Base-by-base conservation (phyloP, 2,329 filamentous ascomycete species). In the Fusarium mundagurra region DNA sequence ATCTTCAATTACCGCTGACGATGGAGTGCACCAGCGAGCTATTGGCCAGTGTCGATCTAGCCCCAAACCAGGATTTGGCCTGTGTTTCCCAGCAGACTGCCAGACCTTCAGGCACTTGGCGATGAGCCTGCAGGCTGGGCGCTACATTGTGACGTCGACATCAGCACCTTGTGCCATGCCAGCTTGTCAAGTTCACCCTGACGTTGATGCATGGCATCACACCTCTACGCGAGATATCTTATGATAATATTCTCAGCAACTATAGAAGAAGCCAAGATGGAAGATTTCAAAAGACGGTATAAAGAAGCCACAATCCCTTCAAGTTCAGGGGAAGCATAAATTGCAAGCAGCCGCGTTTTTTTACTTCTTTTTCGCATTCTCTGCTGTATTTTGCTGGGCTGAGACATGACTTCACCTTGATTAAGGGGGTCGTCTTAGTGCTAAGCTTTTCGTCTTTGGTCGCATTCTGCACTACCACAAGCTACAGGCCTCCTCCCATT, bases 331-430 rank as follows among this genome's bases (percentile, higher is more conserved):
- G 33, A 51, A 60, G 14, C 29, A 22, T 64, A 24, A 27, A 34
- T 34, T 44, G 44, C 24, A 36, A 67, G 18, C 54, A 57, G 54
- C 61, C 17, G 43, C 43, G 36, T 53, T 17, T 59, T n/a, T 50
- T 74, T 43, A 22, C 43, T 63, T 55, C 20, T 45, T 41, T 24
- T 61, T 55, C 47, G 20, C 41, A 51, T 31, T 50, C 61, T 61
- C 38, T 47, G 55, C 29, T 27, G 59, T 34, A 33, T 27, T 31
- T 17, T 34, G 44, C 55, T 50, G 61, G 72, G 68, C 73, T 80
- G 78, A 81, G 80, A 81, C 80, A 80, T 76, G 76, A 76, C 73
- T 77, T 77, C 61, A 66, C 61, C 53, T 70, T 70, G 67, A 77
- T 76, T 67, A 76, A 69, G 66, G 69, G 61, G 60, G 60, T 34